Evolutionary conservation across 768 basidiomycete species (phyloP), one percentile per base, ranked within the genome.

Genomic region (Cubamyces sp.): DNA sequence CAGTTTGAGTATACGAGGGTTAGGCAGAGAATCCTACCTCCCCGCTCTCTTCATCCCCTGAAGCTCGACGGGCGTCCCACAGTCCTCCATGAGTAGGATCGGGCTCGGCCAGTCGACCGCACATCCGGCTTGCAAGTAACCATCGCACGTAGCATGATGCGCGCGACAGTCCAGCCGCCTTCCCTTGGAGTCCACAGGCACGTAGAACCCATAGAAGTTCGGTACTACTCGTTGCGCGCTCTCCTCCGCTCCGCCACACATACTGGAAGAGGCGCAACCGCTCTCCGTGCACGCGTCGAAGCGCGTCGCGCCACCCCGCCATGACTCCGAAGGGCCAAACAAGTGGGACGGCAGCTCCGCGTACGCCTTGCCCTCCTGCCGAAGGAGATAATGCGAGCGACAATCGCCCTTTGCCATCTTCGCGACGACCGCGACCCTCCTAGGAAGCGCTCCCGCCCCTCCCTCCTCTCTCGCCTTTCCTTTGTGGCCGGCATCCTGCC

Each of bases 131-230:
- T 41, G 3, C 61, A 50, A 26, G 64, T 30, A 69, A 40, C 3
- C 71, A 66, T 14, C 74, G 74, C 21, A 66, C 16, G 14, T 21
- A 21, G 42, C 9, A 26, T 69, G 62, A 15, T 16, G 12, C 26
- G 40, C 45, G 37, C 40, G 34, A 34, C 9, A 34, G 9, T 34
- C 19, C 12, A 63, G 25, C 21, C 23, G 19, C 19, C 46, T 21
- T 5, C 60, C 60, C 12, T 60, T n/a, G 14, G 71, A 60, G 11
- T 60, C 45, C 3, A 64, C 55, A 0, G 76, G 77, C 0, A 65
- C 69, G 65, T 87, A 88, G 69, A 83, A 84, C 1, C 87, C 87
- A 64, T 85, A 88, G 69, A 82, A 88, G 67, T 85, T 84, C 0
- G 87, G 87, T 3, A 84, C 81, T 42, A 87, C 47, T 0, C 87